These are phyloP conservation scores for Climacium dendroides DNA, from an alignment of 225 moss, liverwort and hornwort genomes.

Conservation along the genomic window DNA sequence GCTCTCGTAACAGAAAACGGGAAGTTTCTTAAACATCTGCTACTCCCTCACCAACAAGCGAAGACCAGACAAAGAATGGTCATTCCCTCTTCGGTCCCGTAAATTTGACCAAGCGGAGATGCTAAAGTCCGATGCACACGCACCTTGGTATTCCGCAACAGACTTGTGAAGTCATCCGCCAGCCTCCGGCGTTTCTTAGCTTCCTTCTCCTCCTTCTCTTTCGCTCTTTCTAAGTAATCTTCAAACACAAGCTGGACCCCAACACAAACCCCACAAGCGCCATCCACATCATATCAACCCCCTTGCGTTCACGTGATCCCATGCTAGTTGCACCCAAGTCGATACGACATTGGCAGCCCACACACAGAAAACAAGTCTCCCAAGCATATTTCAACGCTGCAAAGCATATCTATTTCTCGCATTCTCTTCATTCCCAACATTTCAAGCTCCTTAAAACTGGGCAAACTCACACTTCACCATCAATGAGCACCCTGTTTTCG, in stretches of 20 bases:
- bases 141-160: constrained; percentile 73
- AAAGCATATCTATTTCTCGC: not conserved
- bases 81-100: not conserved
- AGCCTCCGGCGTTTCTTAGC: constrained; percentile 91
- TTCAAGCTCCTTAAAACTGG: not conserved
- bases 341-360: not conserved
- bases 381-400: not conserved
- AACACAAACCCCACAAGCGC: constrained; percentile 1
- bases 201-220: constrained; percentile 98
- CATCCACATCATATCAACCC: not conserved
- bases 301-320: not conserved
- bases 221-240: constrained; percentile 82
- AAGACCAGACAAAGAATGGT: not conserved
- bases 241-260: constrained; percentile 83
- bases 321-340: not conserved
- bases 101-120: not conserved
- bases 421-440: not conserved
- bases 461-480: not conserved
- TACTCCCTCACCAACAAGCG: not conserved
- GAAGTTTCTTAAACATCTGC: not conserved
- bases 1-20: not conserved
- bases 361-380: not conserved
- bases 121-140: not conserved
- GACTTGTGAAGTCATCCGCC: constrained; percentile 75
- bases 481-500: not conserved